phyloP scores from a whole-genome alignment of 1,284 basidiomycete genomes.

The Coniferiporia sulphurascens region DNA sequence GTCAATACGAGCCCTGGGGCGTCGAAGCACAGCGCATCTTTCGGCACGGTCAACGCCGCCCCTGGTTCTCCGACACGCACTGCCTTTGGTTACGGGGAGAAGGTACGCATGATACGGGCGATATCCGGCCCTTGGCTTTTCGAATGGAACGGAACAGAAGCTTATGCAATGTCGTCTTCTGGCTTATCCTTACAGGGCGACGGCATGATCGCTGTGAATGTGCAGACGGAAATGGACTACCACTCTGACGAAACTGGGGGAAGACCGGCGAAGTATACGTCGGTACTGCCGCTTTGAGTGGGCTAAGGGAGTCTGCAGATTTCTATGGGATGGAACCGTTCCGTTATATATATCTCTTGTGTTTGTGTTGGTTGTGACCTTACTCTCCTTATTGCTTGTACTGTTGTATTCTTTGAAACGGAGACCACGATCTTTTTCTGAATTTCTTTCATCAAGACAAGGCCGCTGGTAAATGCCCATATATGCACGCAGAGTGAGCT shows the following conservation, averaged over 20 bases:
- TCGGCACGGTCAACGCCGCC: background rate
- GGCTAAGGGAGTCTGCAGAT: background rate
- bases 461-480: too few relatives aligned
- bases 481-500: too few relatives aligned
- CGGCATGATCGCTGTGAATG: background rate
- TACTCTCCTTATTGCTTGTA: background rate
- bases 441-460: too few relatives aligned
- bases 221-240: slow-evolving; percentile 4
- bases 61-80: background rate
- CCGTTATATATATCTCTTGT: background rate
- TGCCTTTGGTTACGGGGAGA: background rate
- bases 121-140: background rate
- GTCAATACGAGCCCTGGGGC: background rate
- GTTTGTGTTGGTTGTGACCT: background rate
- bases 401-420: too few relatives aligned
- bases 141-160: too few relatives aligned
- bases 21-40: background rate
- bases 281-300: background rate
- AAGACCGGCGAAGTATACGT: background rate
- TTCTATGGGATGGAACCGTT: background rate
- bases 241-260: slow-evolving; percentile 2
- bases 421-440: too few relatives aligned
- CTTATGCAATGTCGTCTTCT: too few relatives aligned
- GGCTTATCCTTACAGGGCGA: background rate
- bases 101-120: background rate